Percentiles rank a stretch among this genome's conserved stretches.
These are phyloP conservation scores for Actinomortierella ambigua DNA, from an alignment of 371 early-diverging fungal genomes.

Conservation along the genomic window DNA sequence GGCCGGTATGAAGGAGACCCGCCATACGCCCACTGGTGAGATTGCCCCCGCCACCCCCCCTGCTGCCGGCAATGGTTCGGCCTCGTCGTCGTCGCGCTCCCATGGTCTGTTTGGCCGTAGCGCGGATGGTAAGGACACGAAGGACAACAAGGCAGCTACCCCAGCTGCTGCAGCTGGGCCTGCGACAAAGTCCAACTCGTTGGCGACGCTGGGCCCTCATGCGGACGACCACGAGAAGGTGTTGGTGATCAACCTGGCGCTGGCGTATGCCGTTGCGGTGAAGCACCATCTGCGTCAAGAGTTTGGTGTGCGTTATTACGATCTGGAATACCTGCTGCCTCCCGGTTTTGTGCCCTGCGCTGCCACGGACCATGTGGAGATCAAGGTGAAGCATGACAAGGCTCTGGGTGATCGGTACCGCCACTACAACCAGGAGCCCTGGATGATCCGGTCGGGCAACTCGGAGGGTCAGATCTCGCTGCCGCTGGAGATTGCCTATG, in stretches of 20 bases:
- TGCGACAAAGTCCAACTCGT: not conserved
- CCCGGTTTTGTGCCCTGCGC: constrained; percentile 41
- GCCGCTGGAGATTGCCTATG: constrained; percentile 38
- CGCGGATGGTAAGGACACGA: not conserved
- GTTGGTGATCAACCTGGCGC: constrained; percentile 68
- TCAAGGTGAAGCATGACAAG: constrained; percentile 19
- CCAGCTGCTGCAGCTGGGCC: too few species aligned
- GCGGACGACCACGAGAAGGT: constrained; percentile 63
- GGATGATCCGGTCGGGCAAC: constrained; percentile 26
- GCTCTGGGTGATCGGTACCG: constrained; percentile 26
- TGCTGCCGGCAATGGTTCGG: constrained; percentile 4
- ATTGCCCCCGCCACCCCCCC: not conserved
- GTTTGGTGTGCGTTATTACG: constrained; percentile 59
- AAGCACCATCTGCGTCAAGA: constrained; percentile 80
- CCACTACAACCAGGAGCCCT: constrained; percentile 25
- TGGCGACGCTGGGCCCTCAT: constrained; percentile 4
- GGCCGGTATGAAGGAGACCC: constrained; percentile 58
- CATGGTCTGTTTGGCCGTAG: constrained; percentile 34
- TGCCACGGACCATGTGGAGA: constrained; percentile 17
- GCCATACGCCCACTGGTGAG: constrained; percentile 15
- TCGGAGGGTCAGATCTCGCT: constrained; percentile 38
- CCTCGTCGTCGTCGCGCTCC: constrained; percentile 2
- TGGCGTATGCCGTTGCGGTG: constrained; percentile 69
- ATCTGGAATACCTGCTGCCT: constrained; percentile 60
- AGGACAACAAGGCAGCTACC: too few species aligned